Base-by-base conservation (phyloP, 768 basidiomycete genomes). In the Pisolithus sp. region DNA sequence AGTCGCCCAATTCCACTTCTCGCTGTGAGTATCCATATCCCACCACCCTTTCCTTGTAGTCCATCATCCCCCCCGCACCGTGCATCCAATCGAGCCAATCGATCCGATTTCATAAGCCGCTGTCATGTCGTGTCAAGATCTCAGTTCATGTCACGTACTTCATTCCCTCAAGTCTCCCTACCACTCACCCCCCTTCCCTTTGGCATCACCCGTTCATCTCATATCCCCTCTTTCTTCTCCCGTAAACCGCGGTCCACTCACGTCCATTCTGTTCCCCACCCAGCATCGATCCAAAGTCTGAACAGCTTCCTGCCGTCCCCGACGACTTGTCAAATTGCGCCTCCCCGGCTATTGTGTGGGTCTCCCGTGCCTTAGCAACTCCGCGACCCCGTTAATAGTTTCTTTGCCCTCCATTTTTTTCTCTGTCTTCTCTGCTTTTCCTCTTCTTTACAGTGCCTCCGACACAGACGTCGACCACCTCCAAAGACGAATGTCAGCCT, bases 401-500 rank as follows among this genome's bases (percentile, higher is more conserved):
- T 49, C 57, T 55, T 39, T 49, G 39, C 47, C 36, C 53, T 26
- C 24, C 44, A 54, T 50, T 53, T 48, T 26, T 49, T 50, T 36
- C 45, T 48, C 44, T 47, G 44, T 44, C 49, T 38, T 50, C 49
- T 47, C 37, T 54, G 46, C 55, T 53, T 53, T 57, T 49, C 56
- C 48, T 57, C 49, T 13, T 42, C 53, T 39, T 47, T 13, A 45
- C 63, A 76, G 73, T 61, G 60, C 71, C 53, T 63, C 71, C 47
- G 71, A 76, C 43, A 59, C 74, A 55, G 80, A 77, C 66, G 61
- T 79, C 56, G 80, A 81, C 68, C 81, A 85, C 43, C 30, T 62
- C 53, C 57, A 57, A 51, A 77, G 86, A 62, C 84, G 86, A 63
- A 89, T 90, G 88, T 89, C 88, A 68, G 76, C 78, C 65, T 86